phyloP scores from a whole-genome alignment of 768 basidiomycete genomes.

The Phylloporus scabripes region DNA sequence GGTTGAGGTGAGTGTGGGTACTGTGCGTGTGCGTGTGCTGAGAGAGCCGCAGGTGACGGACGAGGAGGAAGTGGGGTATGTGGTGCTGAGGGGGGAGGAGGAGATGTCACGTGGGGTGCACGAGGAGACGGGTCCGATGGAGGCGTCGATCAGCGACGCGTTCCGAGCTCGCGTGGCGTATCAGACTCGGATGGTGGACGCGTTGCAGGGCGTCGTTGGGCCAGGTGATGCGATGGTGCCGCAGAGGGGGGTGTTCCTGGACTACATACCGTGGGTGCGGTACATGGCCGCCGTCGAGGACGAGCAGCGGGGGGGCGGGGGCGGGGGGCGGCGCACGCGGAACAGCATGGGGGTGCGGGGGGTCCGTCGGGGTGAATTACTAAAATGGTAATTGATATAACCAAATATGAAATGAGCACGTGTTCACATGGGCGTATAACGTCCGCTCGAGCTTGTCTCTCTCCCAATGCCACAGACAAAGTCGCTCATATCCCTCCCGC shows the following conservation, averaged over 20 bases:
- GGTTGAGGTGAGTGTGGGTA: constrained; percentile 36
- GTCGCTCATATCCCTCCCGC: constrained; percentile 60
- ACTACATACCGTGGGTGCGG: constrained; percentile 67
- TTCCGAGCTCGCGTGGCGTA: constrained; percentile 42
- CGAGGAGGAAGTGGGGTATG: constrained; percentile 57
- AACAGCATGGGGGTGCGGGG: constrained; percentile 46
- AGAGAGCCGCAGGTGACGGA: constrained; percentile 24
- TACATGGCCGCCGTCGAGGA: constrained; percentile 67
- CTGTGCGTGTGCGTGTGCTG: constrained; percentile 1
- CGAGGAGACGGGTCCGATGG: constrained; percentile 29
- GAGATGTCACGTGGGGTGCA: constrained; percentile 43
- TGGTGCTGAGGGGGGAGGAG: constrained; percentile 29
- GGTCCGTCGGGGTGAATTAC: constrained; percentile 27
- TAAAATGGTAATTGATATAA: neutral
- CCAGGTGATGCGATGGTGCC: constrained; percentile 6
- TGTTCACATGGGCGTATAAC: constrained; percentile 16
- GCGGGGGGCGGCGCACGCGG: constrained; percentile 45
- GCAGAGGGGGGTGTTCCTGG: constrained; percentile 43
- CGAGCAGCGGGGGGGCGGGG: constrained; percentile 18
- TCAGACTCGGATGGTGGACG: constrained; percentile 38
- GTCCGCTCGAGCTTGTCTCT: neutral
- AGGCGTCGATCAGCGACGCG: constrained; percentile 33
- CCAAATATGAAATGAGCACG: constrained; percentile 20
- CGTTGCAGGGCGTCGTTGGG: constrained; percentile 46
- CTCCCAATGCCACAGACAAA: constrained; percentile 22